Evolutionary conservation across 768 basidiomycete genomes (phyloP), one percentile per base, ranked within the genome.

Genomic region (Filobasidium floriforme): DNA sequence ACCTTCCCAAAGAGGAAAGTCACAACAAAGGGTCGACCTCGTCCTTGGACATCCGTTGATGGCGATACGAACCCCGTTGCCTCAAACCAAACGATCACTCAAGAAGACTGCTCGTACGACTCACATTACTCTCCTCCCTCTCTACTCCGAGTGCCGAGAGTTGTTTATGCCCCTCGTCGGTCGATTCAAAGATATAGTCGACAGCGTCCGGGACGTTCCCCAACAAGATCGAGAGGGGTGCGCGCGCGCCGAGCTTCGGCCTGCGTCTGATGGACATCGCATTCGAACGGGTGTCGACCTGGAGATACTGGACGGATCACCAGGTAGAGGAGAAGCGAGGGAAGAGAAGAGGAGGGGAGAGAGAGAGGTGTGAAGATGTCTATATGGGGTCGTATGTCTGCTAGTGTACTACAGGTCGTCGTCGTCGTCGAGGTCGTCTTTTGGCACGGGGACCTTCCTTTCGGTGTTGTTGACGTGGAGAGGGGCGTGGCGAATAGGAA

Each of bases 61-160:
- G 32, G 32, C 32, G 32, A 37, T 9, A 37, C 55, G 7, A 32
- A 9, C 19, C n/a, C n/a, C 15, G 5, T 12, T 49, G 18, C 46
- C 46, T 49, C 46, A 22, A 49, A 5, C 46, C 46, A 49, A 22
- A 49, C 46, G 32, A 9, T 4, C 46, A n/a, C n/a, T n/a, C 46
- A 14, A 49, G 3, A 6, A 49, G 14, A 2, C 46, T 5, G 46
- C 46, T 18, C 43, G 18, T 15, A 49, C 46, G 41, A 84, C 89
- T 86, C 82, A 92, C 90, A 80, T 91, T 90, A 79, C 90, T 89
- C 75, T 92, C 90, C 82, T 92, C 90, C 76, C 88, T 88, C 77
- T 92, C 90, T 74, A 92, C 90, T 72, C 90, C 90, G 51, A 89
- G 88, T 24, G 89, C 90, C 41, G 81, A 87, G 70, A 90, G 85